These are phyloP conservation scores for Stenogyne calaminthoides DNA, from an alignment of 305 asterid species.

Conservation along the genomic window DNA sequence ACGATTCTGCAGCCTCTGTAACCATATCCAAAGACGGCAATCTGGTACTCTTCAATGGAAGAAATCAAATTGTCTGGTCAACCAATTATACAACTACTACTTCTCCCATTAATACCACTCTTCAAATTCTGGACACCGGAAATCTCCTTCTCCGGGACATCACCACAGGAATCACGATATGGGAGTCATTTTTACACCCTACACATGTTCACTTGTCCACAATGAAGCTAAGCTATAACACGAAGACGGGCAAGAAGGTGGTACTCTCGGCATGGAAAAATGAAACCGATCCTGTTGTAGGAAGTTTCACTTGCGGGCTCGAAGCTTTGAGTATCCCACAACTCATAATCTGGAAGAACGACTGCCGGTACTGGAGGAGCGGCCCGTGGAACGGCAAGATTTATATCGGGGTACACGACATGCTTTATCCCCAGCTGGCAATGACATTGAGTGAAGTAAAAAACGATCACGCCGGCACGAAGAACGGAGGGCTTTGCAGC, in stretches of 20 bases:
- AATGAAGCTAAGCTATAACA: slow-evolving; percentile 28
- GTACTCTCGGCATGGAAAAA: slow-evolving; percentile 32
- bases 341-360: slow-evolving; percentile 31
- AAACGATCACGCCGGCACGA: no score
- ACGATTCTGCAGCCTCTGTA: slow-evolving; percentile 24
- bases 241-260: slow-evolving; percentile 18
- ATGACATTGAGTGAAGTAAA: neutral
- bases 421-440: slow-evolving; percentile 28
- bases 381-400: slow-evolving; percentile 48
- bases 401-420: slow-evolving; percentile 31
- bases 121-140: slow-evolving; percentile 37
- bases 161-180: slow-evolving; percentile 24
- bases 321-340: slow-evolving; percentile 22
- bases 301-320: slow-evolving; percentile 36
- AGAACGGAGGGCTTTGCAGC: no score
- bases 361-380: slow-evolving; percentile 33
- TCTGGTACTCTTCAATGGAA: slow-evolving; percentile 9
- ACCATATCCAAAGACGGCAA: slow-evolving; percentile 30
- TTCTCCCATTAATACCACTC: neutral
- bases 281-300: slow-evolving; percentile 30
- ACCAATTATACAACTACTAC: neutral
- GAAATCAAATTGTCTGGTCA: slow-evolving; percentile 30
- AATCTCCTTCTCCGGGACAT: slow-evolving; percentile 42
- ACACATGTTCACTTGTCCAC: slow-evolving; percentile 20
- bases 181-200: slow-evolving; percentile 45